These are phyloP conservation scores for Daldinia loculata DNA, from an alignment of 495 filamentous ascomycete species.

Conservation along the genomic window DNA sequence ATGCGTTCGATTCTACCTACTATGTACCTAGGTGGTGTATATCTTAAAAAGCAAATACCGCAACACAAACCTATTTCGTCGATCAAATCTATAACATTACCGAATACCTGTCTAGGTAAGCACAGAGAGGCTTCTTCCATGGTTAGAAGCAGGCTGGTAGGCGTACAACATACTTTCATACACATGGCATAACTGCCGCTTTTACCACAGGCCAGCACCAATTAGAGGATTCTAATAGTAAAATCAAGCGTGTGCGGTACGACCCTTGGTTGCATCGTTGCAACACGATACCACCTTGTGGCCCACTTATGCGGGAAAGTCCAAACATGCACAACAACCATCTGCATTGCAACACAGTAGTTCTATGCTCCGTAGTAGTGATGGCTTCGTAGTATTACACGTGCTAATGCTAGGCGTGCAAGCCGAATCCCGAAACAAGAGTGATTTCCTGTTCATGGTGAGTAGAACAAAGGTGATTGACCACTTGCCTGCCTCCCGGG, in stretches of 20 bases:
- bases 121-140: not conserved
- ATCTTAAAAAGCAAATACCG: not conserved
- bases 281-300: not conserved
- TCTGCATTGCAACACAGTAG: constrained; percentile 4
- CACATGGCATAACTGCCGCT: not conserved
- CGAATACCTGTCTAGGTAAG: not conserved
- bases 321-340: not conserved
- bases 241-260: not conserved
- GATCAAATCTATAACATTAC: not conserved
- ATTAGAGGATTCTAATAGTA: not conserved
- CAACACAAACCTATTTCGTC: not conserved
- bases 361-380: not conserved
- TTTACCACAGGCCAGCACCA: not conserved
- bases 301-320: not conserved
- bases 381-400: not conserved
- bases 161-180: not conserved
- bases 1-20: too few species aligned
- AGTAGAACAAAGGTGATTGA: not conserved
- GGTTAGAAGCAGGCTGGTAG: not conserved
- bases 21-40: too few species aligned
- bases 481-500: not conserved
- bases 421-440: not conserved
- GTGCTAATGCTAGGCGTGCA: not conserved
- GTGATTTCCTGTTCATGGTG: not conserved
- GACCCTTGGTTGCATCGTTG: not conserved